Percentiles rank a stretch among this genome's conserved stretches.
phyloP scores from a whole-genome alignment of 2,329 filamentous ascomycete genomes.

The Botrytis pseudocinerea region DNA sequence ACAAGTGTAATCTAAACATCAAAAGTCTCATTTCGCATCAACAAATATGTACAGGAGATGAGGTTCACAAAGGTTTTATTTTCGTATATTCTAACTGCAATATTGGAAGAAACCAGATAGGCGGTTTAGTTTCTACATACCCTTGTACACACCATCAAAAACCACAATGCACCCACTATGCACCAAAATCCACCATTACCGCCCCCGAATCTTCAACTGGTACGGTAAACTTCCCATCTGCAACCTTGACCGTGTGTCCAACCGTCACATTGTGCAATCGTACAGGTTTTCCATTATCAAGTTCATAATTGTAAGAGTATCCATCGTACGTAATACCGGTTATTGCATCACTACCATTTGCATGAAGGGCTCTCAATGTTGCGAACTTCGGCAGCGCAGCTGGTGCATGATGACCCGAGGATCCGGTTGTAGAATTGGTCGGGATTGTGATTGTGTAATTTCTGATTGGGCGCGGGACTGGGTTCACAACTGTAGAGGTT shows the following conservation, averaged over 20 bases:
- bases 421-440: constrained; percentile 11
- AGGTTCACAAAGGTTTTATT: background rate
- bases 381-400: constrained; percentile 29
- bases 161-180: background rate
- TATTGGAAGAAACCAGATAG: background rate
- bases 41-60: background rate
- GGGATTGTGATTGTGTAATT: constrained; percentile 48
- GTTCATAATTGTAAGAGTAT: constrained; percentile 61
- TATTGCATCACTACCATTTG: constrained; percentile 65
- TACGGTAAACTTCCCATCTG: constrained; percentile 44
- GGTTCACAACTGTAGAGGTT: constrained; percentile 36
- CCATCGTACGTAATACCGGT: constrained; percentile 63
- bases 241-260: constrained; percentile 47
- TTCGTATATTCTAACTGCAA: background rate
- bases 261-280: constrained; percentile 55
- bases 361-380: constrained; percentile 51
- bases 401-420: constrained; percentile 15
- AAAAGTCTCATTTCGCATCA: background rate
- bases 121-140: background rate
- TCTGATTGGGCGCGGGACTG: constrained; percentile 40
- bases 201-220: constrained; percentile 48
- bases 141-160: background rate
- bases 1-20: background rate
- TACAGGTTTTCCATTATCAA: constrained; percentile 55
- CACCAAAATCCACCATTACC: constrained; percentile 33